Evolutionary conservation across 2,329 filamentous ascomycete genomes (phyloP), one percentile per base, ranked within the genome.

Genomic region (Penicillium sp.): DNA sequence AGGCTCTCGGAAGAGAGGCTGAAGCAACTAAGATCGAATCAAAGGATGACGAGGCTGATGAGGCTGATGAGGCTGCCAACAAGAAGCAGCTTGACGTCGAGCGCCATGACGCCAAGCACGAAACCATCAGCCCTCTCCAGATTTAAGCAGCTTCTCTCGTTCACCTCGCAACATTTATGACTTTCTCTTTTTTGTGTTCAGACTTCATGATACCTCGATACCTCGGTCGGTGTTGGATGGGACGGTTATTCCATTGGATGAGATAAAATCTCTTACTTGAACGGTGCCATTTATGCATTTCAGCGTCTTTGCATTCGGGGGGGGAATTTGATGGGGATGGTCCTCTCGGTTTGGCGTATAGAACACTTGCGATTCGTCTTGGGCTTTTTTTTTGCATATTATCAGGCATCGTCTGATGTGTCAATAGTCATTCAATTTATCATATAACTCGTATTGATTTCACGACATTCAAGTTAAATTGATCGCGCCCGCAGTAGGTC

Each of bases 171-270:
- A 18, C 10, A 28, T 21, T 36, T 36, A 45, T 21, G 44, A 45
- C 13, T 36, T 36, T 16, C 9, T 21, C 42, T 31, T 39, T 45
- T 45, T 34, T 33, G 34, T 50, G 41, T 15, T 3, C 42, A 45
- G 21, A 15, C 31, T 15, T 47, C 29, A 51, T 36, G 43, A 47
- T 47, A 51, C 36, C 43, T 47, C 49, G 43, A 42, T 47, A 29
- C 34, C 42, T 46, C 26, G 47, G 21, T 45, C 13, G 36, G 43
- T 47, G 43, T 51, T 47, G 36, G 23, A 34, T 31, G 41, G 38
- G 34, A 16, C 46, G 38, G 18, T 42, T 49, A 3, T 36, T 34
- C 21, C 34, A 23, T 16, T 23, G 16, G 36, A 9, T 21, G 16
- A 4, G 36, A 21, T 13, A 12, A 39, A 23, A 39, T 4, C 16